These are phyloP conservation scores for Magnolia changhungtana DNA, from an alignment of 164 flowering plant genomes.

Conservation along the genomic window DNA sequence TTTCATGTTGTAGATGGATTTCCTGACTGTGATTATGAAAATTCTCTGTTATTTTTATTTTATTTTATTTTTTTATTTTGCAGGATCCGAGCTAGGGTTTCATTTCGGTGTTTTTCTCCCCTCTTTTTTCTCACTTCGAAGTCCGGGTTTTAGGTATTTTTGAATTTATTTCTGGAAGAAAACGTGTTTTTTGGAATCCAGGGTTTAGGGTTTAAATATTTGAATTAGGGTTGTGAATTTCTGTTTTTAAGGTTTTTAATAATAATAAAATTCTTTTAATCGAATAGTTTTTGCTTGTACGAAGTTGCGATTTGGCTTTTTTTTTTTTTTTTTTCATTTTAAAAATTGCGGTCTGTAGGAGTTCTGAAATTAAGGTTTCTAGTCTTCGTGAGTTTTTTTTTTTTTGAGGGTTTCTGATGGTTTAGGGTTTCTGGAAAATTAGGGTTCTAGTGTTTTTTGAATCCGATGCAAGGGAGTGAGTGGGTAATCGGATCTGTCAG, in stretches of 20 bases:
- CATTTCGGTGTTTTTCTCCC: neutral
- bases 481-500: conserved; percentile 23
- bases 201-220: conserved; percentile 7
- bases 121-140: neutral
- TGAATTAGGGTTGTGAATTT: neutral
- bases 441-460: neutral
- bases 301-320: neutral
- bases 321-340: neutral
- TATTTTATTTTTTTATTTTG: conserved; percentile 4
- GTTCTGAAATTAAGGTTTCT: neutral
- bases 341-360: neutral
- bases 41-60: neutral
- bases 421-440: conserved; percentile 1
- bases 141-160: neutral
- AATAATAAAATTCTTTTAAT: neutral
- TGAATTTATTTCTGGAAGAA: neutral
- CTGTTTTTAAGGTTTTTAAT: neutral
- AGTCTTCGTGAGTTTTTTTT: neutral
- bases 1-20: neutral
- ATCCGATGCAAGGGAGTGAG: conserved; percentile 12
- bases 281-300: neutral
- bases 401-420: conserved; percentile 6
- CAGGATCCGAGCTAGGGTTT: neutral
- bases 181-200: neutral
- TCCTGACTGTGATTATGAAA: neutral